A percentile compares a stretch with the other conserved stretches of the same genome.
Conservation (phyloP, 306 rosid genomes). For the Heteromeles arbutifolia region DNA sequence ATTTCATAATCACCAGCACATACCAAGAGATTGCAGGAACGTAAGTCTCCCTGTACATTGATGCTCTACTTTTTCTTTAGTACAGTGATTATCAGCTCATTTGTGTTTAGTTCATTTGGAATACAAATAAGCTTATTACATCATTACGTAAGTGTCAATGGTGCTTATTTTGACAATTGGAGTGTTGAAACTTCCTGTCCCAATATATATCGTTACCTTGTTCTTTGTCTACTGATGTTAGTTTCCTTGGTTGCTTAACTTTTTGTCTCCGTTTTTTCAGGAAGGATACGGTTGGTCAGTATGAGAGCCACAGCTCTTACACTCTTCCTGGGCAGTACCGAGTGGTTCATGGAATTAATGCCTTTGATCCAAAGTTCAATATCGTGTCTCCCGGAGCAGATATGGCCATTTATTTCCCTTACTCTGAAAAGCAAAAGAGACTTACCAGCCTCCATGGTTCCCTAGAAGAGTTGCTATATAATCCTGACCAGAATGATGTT, state of each 20-base stretch:
- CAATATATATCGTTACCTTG: neutral
- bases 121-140: neutral
- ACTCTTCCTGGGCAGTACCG: constrained; percentile 88
- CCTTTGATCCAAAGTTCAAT: constrained; percentile 97
- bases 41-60: constrained; percentile 33
- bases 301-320: constrained; percentile 83
- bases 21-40: constrained; percentile 98
- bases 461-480: constrained; percentile 62
- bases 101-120: neutral
- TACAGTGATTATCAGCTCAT: neutral
- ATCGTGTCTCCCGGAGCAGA: constrained; percentile 98
- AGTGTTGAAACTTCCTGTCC: neutral
- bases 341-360: constrained; percentile 95
- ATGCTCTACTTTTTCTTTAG: neutral
- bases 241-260: constrained; percentile 6
- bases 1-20: constrained; percentile 94
- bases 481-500: constrained; percentile 58
- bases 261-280: constrained; percentile 36
- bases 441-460: constrained; percentile 76
- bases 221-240: constrained; percentile 1
- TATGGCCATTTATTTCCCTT: constrained; percentile 78
- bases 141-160: neutral
- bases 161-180: neutral
- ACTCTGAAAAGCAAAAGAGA: constrained; percentile 63
- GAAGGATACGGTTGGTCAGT: constrained; percentile 87